phyloP scores from a whole-genome alignment of 2,329 filamentous ascomycete species.

The Neonectria faginata region DNA sequence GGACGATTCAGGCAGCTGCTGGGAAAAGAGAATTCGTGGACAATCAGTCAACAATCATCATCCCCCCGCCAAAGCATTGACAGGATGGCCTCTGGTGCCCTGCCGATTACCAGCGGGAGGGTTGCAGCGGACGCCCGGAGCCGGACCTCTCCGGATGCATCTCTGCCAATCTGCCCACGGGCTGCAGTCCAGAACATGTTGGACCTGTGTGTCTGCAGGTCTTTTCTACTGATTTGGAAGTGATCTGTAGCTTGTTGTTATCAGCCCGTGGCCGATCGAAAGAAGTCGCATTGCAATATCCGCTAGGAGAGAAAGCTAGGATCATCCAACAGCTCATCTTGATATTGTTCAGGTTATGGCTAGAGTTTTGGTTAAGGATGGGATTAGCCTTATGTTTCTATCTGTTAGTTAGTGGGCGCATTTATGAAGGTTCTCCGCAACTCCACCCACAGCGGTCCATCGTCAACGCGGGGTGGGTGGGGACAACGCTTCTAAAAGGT shows the following conservation, averaged over 20 bases:
- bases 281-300: not conserved
- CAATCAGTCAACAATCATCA: not conserved
- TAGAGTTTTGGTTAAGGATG: too few species aligned
- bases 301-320: too few species aligned
- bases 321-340: too few species aligned
- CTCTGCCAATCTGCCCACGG: not conserved
- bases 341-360: too few species aligned
- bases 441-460: too few species aligned
- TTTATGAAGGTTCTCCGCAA: too few species aligned
- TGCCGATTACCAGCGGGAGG: slow-evolving; percentile 9
- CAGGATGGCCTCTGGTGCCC: not conserved
- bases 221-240: not conserved
- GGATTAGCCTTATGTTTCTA: too few species aligned
- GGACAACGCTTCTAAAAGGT: too few species aligned
- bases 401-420: too few species aligned
- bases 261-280: not conserved
- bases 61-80: not conserved
- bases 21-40: not conserved
- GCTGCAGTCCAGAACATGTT: not conserved
- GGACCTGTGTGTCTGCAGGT: not conserved
- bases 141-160: slow-evolving; percentile 16
- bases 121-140: slow-evolving; percentile 16
- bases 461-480: too few species aligned
- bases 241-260: not conserved
- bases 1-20: not conserved